Evolutionary conservation across 169 alveolate genomes (phyloP).

Genomic region (Cryptosporidium bovis): DNA sequence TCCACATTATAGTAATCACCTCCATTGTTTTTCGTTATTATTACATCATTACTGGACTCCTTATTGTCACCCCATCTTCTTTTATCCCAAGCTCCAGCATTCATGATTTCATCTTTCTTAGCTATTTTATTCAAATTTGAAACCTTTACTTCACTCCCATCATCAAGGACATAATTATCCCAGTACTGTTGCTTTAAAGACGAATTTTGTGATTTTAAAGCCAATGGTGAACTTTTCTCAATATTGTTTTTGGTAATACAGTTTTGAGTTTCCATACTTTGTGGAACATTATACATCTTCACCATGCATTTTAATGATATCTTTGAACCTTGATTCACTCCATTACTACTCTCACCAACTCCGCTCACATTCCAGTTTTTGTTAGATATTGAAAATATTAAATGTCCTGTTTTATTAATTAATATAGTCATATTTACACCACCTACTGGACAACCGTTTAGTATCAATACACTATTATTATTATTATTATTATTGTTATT

Average conservation of each 20-base stretch:
- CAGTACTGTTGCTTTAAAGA: no score
- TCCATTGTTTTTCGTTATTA: no score
- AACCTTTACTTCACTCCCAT: no score
- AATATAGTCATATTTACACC: constrained; percentile 42
- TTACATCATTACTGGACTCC: no score
- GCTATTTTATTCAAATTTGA: no score
- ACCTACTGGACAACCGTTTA: constrained; percentile 10
- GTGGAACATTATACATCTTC: neutral
- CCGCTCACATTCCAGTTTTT: constrained; percentile 21
- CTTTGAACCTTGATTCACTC: neutral
- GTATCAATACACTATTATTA: constrained; percentile 1
- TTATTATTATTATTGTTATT: neutral
- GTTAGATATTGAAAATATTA: constrained; percentile 40
- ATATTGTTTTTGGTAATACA: neutral
- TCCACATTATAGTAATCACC: no score
- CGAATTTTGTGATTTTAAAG: no score
- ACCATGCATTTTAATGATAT: constrained; percentile 49
- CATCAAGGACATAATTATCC: no score
- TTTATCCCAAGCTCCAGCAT: no score
- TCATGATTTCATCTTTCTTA: no score
- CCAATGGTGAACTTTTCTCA: no score
- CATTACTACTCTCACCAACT: neutral
- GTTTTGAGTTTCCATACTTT: constrained; percentile 24
- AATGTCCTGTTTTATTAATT: constrained; percentile 18
- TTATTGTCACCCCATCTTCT: no score